Evolutionary conservation across 2,329 filamentous ascomycete genomes (phyloP).

Genomic region (Diaporthe humulicola): DNA sequence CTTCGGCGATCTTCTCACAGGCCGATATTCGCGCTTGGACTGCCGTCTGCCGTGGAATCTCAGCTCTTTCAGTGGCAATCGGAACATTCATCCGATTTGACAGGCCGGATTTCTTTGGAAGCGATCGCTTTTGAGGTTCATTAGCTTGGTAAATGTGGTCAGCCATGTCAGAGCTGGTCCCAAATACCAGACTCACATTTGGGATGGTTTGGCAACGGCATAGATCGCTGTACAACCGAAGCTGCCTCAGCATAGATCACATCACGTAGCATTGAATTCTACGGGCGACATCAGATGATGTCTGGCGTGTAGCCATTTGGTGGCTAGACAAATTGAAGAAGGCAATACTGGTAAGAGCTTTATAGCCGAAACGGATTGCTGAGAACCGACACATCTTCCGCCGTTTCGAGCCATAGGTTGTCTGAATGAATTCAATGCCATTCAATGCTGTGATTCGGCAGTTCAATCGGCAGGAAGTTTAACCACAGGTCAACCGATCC

Average conservation of each 20-base stretch:
- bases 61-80: too few species aligned
- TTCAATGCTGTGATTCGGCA: neutral
- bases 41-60: too few species aligned
- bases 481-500: neutral
- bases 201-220: neutral
- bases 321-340: neutral
- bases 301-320: neutral
- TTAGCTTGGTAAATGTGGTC: neutral
- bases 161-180: neutral
- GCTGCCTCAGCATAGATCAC: neutral
- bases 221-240: neutral
- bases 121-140: neutral
- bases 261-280: neutral
- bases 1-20: too few species aligned
- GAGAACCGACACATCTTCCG: neutral
- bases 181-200: neutral
- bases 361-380: too few species aligned
- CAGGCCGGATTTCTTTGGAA: neutral
- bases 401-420: neutral
- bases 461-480: neutral
- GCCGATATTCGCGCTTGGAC: too few species aligned
- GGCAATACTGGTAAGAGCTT: neutral
- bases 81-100: neutral
- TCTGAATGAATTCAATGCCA: neutral
- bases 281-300: neutral